phyloP scores from a whole-genome alignment of 225 moss, liverwort and hornwort species.

The Sphagnum contortum region DNA sequence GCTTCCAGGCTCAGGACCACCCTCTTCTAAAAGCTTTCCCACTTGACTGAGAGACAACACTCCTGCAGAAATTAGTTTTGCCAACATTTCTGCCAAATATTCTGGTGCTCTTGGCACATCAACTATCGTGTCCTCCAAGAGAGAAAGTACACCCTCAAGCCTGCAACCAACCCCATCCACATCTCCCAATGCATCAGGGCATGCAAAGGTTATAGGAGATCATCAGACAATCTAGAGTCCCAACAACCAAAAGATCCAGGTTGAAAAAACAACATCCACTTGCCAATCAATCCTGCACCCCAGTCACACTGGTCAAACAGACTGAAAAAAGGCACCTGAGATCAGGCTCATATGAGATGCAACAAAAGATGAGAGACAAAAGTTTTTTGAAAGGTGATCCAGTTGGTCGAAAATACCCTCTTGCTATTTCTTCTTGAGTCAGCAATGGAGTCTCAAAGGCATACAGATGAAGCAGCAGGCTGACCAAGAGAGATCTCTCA shows the following conservation, averaged over 20 bases:
- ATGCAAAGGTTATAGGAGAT: too few relatives aligned
- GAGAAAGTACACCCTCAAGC: slow-evolving; percentile 57
- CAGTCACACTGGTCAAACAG: too few relatives aligned
- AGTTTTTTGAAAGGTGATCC: too few relatives aligned
- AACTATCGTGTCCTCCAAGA: slow-evolving; percentile 61
- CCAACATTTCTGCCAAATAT: slow-evolving; percentile 57
- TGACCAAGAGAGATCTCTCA: slow-evolving; percentile 59
- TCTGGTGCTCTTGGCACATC: slow-evolving; percentile 92
- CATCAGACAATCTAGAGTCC: too few relatives aligned
- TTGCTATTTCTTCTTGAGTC: slow-evolving; percentile 53
- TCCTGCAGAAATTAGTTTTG: slow-evolving; percentile 45
- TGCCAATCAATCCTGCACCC: too few relatives aligned
- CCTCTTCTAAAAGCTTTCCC: slow-evolving; percentile 50
- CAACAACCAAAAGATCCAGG: too few relatives aligned
- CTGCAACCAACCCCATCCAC: slow-evolving; percentile 20
- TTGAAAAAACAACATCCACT: too few relatives aligned
- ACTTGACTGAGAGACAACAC: slow-evolving; percentile 58
- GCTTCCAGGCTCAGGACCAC: slow-evolving; percentile 56
- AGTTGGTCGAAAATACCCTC: slow-evolving; percentile 36
- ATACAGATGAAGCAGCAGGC: slow-evolving; percentile 55
- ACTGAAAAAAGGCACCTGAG: too few relatives aligned
- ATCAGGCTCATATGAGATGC: too few relatives aligned
- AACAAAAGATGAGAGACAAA: too few relatives aligned
- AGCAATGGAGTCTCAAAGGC: slow-evolving; percentile 45
- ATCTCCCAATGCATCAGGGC: neutral